Conservation (phyloP, 1,284 basidiomycete species). For the Tetrapyrgos nigripes region DNA sequence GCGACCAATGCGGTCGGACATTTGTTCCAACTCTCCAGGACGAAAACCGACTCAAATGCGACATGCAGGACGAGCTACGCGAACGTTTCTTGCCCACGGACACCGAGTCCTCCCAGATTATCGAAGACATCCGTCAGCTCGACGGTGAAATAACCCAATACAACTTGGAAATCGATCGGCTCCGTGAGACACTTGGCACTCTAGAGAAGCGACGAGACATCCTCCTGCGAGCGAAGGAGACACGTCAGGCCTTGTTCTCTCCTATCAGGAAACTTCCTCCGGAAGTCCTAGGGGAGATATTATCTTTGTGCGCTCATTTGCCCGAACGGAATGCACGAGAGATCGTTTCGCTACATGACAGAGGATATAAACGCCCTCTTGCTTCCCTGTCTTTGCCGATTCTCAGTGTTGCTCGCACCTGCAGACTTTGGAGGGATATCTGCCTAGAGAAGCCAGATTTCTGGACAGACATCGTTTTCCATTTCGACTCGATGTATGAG, state of each 20-base stretch:
- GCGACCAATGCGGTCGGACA: too few relatives aligned
- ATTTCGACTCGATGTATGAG: not conserved
- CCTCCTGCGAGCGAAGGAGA: not conserved
- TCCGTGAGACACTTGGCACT: not conserved
- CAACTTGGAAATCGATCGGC: not conserved
- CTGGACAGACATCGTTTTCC: not conserved
- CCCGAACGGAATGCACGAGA: not conserved
- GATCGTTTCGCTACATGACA: not conserved
- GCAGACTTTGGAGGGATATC: not conserved
- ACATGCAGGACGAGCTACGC: too few relatives aligned
- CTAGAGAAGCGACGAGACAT: not conserved
- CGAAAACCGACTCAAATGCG: too few relatives aligned
- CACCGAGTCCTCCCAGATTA: too few relatives aligned
- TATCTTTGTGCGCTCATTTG: not conserved
- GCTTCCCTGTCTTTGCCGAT: not conserved
- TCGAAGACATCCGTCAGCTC: not conserved
- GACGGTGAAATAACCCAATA: not conserved
- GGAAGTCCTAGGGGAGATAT: not conserved
- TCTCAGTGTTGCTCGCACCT: not conserved
- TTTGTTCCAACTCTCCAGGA: too few relatives aligned
- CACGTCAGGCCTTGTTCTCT: not conserved
- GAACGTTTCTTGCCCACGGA: too few relatives aligned
- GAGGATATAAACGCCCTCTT: not conserved
- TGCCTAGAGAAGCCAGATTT: not conserved
- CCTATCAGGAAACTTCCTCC: not conserved